Evolutionary conservation across 2,329 filamentous ascomycete genomes (phyloP).

Genomic region (Didymella sp.): DNA sequence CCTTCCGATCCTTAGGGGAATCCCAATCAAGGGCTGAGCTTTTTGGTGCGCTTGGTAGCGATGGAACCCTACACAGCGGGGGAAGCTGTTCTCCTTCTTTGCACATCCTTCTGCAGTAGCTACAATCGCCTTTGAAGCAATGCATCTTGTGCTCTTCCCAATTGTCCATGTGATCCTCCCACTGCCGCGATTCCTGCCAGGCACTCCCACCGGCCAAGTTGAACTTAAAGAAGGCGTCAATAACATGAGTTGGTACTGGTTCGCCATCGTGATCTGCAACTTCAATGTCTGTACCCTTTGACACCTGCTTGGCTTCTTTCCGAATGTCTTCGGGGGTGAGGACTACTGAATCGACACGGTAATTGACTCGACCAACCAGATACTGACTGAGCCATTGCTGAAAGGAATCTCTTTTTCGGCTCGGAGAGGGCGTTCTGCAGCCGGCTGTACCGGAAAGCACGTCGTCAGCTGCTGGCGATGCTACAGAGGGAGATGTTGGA

Average conservation of each 20-base stretch:
- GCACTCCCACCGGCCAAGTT: conserved; percentile 6
- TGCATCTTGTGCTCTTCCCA: not conserved
- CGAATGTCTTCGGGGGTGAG: not conserved
- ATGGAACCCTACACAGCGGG: not conserved
- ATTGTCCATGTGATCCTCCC: conserved; percentile 2
- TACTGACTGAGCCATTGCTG: conserved; percentile 1
- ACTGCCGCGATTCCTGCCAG: conserved; percentile 11
- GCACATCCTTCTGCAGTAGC: not conserved
- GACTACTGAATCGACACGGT: conserved; percentile 4
- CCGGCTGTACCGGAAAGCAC: not conserved
- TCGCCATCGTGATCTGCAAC: conserved; percentile 1
- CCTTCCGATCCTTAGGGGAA: not conserved
- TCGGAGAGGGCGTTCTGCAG: not conserved
- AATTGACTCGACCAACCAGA: not conserved
- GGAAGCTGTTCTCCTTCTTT: not conserved
- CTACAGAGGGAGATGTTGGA: not conserved
- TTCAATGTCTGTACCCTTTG: not conserved
- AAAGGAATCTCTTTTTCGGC: not conserved
- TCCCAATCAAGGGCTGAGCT: not conserved
- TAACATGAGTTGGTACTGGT: not conserved
- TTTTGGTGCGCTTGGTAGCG: not conserved
- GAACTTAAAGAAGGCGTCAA: conserved; percentile 9
- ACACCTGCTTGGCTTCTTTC: not conserved
- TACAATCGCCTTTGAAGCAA: not conserved
- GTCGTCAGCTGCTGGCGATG: not conserved